Evolutionary conservation across 371 early-diverging fungal species (phyloP).

Genomic region (Conidiobolus incongruus): DNA sequence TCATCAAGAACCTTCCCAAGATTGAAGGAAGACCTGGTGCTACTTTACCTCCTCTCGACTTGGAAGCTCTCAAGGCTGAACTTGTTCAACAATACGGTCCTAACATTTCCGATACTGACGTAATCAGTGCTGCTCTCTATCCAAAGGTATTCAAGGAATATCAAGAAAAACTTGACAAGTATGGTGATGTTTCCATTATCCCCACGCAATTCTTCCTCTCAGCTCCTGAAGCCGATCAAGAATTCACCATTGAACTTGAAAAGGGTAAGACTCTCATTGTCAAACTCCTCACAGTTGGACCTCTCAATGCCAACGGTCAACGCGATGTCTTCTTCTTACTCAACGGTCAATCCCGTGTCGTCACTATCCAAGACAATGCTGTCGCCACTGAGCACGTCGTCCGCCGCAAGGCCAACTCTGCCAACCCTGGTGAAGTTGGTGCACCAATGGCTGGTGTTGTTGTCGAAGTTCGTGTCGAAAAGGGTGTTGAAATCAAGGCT

Average conservation of each 20-base stretch:
- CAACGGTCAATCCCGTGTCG: conserved; percentile 83
- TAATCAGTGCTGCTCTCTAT: conserved; percentile 71
- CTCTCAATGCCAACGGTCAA: conserved; percentile 45
- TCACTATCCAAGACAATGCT: conserved; percentile 32
- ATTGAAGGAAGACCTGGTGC: conserved; percentile 78
- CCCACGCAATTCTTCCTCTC: conserved; percentile 79
- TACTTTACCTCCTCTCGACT: conserved; percentile 49
- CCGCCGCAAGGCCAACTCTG: conserved; percentile 54
- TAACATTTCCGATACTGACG: conserved; percentile 61
- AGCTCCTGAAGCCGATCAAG: conserved; percentile 68
- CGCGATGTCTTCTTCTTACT: conserved; percentile 88
- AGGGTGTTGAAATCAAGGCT: conserved; percentile 53
- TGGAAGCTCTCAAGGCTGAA: conserved; percentile 36
- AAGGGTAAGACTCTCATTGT: conserved; percentile 76
- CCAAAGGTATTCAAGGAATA: conserved; percentile 88
- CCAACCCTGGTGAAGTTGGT: conserved; percentile 61
- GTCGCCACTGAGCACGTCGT: conserved; percentile 30
- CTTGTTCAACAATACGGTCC: conserved; percentile 56
- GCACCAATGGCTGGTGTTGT: conserved; percentile 93
- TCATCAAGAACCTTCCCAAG: conserved; percentile 47
- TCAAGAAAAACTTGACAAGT: conserved; percentile 36
- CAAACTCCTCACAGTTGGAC: conserved; percentile 74
- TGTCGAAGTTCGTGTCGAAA: conserved; percentile 65
- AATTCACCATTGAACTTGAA: conserved; percentile 65
- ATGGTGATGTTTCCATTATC: conserved; percentile 62